Evolutionary conservation across 2,329 filamentous ascomycete genomes (phyloP).

Genomic region (Trichoderma sp.): DNA sequence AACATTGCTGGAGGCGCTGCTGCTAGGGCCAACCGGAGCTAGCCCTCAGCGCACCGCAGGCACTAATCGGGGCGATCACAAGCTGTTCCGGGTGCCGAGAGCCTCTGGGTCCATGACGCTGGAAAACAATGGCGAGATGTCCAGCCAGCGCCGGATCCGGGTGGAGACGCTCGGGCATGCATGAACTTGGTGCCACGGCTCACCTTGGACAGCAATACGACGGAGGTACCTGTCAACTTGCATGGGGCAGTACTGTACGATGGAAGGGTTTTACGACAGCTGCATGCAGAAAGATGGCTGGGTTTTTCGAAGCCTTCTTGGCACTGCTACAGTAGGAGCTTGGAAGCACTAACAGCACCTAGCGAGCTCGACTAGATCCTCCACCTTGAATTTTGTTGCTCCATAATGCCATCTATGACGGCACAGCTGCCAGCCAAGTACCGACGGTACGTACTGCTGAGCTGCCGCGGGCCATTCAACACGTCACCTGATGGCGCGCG

Average conservation of each 20-base stretch:
- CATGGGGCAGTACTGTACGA: background rate
- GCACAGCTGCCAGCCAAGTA: background rate
- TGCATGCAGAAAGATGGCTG: background rate
- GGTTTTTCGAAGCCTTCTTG: background rate
- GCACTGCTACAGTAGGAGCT: background rate
- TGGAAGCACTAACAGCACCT: background rate
- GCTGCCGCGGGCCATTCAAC: slow-evolving; percentile 13
- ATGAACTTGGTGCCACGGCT: background rate
- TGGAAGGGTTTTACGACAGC: background rate
- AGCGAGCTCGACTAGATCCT: too few species aligned
- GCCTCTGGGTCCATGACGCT: background rate
- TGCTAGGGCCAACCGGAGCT: background rate
- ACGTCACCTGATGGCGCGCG: slow-evolving; percentile 35
- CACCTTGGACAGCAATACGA: background rate
- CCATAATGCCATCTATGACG: background rate
- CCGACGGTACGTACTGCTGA: background rate
- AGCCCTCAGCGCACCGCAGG: background rate
- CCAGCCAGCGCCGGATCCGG: background rate
- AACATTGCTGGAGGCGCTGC: slow-evolving; percentile 3
- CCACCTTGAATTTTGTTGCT: background rate
- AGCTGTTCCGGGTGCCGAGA: slow-evolving; percentile 7
- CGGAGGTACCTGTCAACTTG: background rate
- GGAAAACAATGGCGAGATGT: background rate
- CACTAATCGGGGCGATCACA: background rate
- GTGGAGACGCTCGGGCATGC: background rate